Evolutionary conservation across 495 filamentous ascomycete species (phyloP).

Genomic region (Aspergillus ellipticus): DNA sequence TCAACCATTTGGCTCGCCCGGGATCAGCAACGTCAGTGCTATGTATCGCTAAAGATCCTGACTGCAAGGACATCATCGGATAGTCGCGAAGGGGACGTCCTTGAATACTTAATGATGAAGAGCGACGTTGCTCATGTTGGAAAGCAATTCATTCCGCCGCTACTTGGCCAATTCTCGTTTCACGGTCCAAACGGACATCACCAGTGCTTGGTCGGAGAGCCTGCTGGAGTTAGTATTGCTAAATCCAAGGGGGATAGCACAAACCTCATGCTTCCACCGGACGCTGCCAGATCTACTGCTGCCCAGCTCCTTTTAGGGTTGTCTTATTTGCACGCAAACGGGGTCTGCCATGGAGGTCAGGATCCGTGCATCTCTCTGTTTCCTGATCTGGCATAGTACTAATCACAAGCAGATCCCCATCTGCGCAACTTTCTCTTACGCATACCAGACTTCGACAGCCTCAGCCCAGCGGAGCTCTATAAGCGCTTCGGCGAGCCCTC

Average conservation of each 20-base stretch:
- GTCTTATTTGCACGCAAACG: constrained; percentile 21
- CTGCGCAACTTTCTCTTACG: constrained; percentile 22
- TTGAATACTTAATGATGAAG: constrained; percentile 14
- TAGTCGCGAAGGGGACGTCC: constrained; percentile 17
- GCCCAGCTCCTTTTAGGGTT: constrained; percentile 24
- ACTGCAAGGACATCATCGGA: constrained; percentile 15
- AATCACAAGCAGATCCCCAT: constrained; percentile 20
- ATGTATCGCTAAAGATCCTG: constrained; percentile 23
- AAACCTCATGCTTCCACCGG: constrained; percentile 24
- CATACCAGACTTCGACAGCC: constrained; percentile 13
- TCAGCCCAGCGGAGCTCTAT: constrained; percentile 22
- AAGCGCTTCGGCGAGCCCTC: constrained; percentile 20
- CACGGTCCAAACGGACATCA: constrained; percentile 29
- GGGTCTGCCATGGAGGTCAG: constrained; percentile 22
- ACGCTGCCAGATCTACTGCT: constrained; percentile 25
- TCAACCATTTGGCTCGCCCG: constrained; percentile 73
- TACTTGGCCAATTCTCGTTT: constrained; percentile 24
- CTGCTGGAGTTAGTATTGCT: constrained; percentile 25
- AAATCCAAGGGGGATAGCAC: constrained; percentile 24
- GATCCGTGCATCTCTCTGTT: constrained; percentile 4
- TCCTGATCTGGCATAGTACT: constrained; percentile 11
- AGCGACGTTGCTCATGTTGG: constrained; percentile 13
- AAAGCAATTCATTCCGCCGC: constrained; percentile 18
- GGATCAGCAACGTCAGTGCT: constrained; percentile 21
- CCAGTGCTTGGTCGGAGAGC: constrained; percentile 27